Conservation (phyloP, 2,329 filamentous ascomycete species). For the Leptoxyphium fumago region DNA sequence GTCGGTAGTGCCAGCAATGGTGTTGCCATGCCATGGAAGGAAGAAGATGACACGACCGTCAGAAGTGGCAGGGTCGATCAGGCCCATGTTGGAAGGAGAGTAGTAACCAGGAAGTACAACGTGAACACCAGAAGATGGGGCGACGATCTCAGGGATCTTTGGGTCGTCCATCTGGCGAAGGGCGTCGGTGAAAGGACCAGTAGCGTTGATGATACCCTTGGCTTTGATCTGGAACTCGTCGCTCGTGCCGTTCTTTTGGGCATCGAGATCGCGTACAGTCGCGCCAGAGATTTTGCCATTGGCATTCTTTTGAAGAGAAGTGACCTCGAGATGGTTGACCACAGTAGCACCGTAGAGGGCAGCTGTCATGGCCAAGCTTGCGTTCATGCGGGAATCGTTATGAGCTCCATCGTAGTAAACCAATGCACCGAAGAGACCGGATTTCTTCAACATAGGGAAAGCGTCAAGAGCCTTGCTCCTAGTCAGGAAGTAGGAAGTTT, state of each 20-base stretch:
- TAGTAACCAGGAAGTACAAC: conserved; percentile 79
- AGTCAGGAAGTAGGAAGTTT: conserved; percentile 77
- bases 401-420: conserved; percentile 89
- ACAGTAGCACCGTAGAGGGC: conserved; percentile 75
- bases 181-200: conserved; percentile 73
- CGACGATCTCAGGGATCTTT: conserved; percentile 59
- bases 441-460: conserved; percentile 77
- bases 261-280: conserved; percentile 53
- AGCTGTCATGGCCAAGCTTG: conserved; percentile 74
- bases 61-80: conserved; percentile 74
- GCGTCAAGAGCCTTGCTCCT: conserved; percentile 74
- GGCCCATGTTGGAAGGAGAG: conserved; percentile 70
- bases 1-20: conserved; percentile 79
- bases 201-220: conserved; percentile 76
- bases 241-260: conserved; percentile 48
- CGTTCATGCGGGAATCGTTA: conserved; percentile 87
- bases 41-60: conserved; percentile 89
- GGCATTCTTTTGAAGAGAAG: conserved; percentile 57
- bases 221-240: conserved; percentile 58
- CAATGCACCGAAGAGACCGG: conserved; percentile 62
- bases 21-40: conserved; percentile 85
- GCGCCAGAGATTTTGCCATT: conserved; percentile 62
- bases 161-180: conserved; percentile 76
- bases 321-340: conserved; percentile 73
- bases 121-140: conserved; percentile 73